phyloP scores from a whole-genome alignment of 257 asterid species.

The Apocynum venetum region DNA sequence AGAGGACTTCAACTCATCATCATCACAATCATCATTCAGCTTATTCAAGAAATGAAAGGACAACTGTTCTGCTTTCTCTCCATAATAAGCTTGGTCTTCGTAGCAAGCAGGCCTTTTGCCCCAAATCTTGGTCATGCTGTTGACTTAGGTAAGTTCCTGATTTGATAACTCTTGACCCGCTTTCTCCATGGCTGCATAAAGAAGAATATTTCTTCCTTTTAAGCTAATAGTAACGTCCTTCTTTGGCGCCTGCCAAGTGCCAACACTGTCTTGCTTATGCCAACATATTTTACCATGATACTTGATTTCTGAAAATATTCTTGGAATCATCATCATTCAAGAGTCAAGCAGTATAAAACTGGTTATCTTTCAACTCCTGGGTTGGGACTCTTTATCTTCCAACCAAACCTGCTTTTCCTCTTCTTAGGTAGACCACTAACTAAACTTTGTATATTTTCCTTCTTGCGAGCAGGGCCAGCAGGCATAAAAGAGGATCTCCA shows the following conservation, averaged over 20 bases:
- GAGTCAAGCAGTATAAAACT: background rate
- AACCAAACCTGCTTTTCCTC: background rate
- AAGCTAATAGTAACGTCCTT: no score
- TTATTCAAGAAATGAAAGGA: conserved; percentile 31
- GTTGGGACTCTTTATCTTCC: background rate
- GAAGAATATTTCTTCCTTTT: background rate
- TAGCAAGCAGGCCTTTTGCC: conserved; percentile 33
- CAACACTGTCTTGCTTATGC: no score
- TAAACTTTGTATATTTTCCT: background rate
- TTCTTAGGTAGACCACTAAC: background rate
- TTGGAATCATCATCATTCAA: background rate
- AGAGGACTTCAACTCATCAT: background rate
- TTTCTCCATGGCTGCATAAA: background rate
- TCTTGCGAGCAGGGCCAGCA: conserved; percentile 11
- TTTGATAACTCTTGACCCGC: background rate
- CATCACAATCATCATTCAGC: conserved; percentile 21
- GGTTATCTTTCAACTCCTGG: no score
- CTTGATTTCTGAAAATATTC: background rate
- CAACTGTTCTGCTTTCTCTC: conserved; percentile 27
- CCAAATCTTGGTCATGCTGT: conserved; percentile 24
- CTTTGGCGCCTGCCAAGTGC: no score
- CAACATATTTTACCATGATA: no score
- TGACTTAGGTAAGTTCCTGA: conserved; percentile 20
- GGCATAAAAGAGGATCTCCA: background rate
- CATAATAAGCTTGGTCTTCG: conserved; percentile 33